Conservation (phyloP, 2,329 filamentous ascomycete species). For the Monosporascus cannonballus region DNA sequence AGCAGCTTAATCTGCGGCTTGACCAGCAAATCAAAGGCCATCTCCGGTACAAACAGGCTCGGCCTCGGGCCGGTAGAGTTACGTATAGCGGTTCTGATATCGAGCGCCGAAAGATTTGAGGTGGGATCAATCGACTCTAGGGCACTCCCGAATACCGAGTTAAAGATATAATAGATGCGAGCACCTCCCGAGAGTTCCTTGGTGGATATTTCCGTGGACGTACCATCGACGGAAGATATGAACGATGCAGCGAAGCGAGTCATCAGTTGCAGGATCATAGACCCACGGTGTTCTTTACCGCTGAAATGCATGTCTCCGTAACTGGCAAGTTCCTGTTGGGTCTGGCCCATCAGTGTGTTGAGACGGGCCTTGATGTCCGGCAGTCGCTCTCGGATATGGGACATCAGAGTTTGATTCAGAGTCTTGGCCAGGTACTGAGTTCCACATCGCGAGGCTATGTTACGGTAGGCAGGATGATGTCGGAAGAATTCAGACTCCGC, state of each 20-base stretch:
- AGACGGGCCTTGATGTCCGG: constrained; percentile 97
- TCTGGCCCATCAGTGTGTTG: constrained; percentile 99
- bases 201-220: constrained; percentile 95
- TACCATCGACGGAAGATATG: constrained; percentile 97
- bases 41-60: constrained; percentile 93
- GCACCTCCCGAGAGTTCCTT: constrained; percentile 95
- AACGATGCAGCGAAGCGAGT: constrained; percentile 96
- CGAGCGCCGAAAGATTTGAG: constrained; percentile 85
- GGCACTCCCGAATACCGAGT: constrained; percentile 95
- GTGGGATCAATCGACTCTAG: constrained; percentile 95
- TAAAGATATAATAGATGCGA: constrained; percentile 98
- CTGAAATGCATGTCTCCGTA: constrained; percentile 98
- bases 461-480: constrained; percentile 93
- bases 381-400: constrained; percentile 88
- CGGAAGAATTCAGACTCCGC: constrained; percentile 93
- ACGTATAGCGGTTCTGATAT: constrained; percentile 94
- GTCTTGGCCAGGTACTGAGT: constrained; percentile 93
- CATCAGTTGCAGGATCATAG: constrained; percentile 94
- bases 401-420: constrained; percentile 90
- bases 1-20: constrained; percentile 98
- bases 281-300: constrained; percentile 92
- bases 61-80: constrained; percentile 96
- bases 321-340: constrained; percentile 94
- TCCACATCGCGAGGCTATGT: constrained; percentile 88
- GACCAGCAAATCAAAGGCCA: constrained; percentile 94